Base-by-base conservation (phyloP, 2,329 filamentous ascomycete genomes). In the Fusarium cicatricum region DNA sequence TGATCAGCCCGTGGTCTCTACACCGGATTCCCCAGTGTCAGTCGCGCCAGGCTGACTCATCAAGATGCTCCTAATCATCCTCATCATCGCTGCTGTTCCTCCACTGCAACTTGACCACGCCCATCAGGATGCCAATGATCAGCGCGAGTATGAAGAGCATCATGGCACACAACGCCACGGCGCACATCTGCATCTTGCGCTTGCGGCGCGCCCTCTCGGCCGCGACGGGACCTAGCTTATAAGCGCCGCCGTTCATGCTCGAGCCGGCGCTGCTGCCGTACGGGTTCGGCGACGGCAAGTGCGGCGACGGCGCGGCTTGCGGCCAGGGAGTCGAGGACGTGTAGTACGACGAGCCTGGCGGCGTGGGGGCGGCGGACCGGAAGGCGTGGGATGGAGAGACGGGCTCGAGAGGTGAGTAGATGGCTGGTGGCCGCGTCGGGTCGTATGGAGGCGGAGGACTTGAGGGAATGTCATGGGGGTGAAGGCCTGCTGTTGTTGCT, bases 361-460 rank as follows among this genome's bases (percentile, higher is more conserved):
- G 19, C 23, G 50, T 33, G 23, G 41, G 45, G 3, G 11, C 31
- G 17, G 49, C 7, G 36, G 23, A 14, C n/a, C n/a, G n/a, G n/a
- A n/a, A n/a, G n/a, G n/a, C n/a, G 21, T 36, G 39, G 31, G n/a
- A 21, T 46, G 41, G 10, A 36, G 63, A 4, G 47, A 52, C 33
- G 5, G 54, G 51, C 17, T 50, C 58, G 38, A 65, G 61, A 14
- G 64, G 67, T 21, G 61, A 64, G 44, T 69, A 68, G n/a, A 69
- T 56, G 11, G 61, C 57, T 16, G 69, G 69, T 9, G 65, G 57
- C 23, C 62, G 69, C 6, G 55, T 55, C n/a, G 64, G 65, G 21
- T 70, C 69, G 39, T 71, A 71, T 14, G 69, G 69, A 11, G 69
- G 69, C 7, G 69, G 69, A 1, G 69, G 69, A 33, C 62, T 64